Evolutionary conservation across 75 land plant species (phyloP), one percentile per base, ranked within the genome.

Genomic region (Pinus tabuliformis): DNA sequence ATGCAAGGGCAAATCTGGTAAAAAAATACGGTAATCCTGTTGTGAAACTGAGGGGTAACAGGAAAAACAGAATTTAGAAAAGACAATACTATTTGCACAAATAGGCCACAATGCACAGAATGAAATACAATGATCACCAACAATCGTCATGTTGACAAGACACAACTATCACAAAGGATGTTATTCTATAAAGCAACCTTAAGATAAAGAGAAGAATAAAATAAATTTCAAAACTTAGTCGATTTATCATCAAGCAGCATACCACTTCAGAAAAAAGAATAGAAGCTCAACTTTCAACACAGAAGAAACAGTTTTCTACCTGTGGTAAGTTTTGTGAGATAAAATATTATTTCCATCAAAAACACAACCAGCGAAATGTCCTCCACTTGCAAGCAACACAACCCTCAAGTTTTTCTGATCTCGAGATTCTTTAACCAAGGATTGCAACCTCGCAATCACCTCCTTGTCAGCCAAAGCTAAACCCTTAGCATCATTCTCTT

Each of bases 361-460:
- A 33, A 97, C 99, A 81, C 93, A 84, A 7, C 96, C 99, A 79
- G 98, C 99, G 83, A 97, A 97, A 78, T 97, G 99, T 15, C 99
- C 99, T 58, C 99, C 99, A 78, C 86, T 83, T 28, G 90, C 86
- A 64, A 97, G 92, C 79, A 97, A 82, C 4, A 97, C 86, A 70
- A 91, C 78, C 86, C 99, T 87, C 42, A 88, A 65, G 59, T 73
- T 54, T 11, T 82, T 84, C 49, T 73, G 75, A 77, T 85, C 86
- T 28, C 83, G 84, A 59, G 88, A 79, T 75, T 88, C 90, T 72
- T 64, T 74, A 71, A 86, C 70, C 58, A 87, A 75, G 36, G 14
- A 58, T 60, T 75, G 88, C 82, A 97, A 61, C 79, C 92, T 93
- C 56, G 77, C 80, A 57, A 93, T 63, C 33, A 93, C 60, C 20